These are phyloP conservation scores for Peterozyma toletana DNA, from an alignment of 805 yeast genomes.

Conservation along the genomic window DNA sequence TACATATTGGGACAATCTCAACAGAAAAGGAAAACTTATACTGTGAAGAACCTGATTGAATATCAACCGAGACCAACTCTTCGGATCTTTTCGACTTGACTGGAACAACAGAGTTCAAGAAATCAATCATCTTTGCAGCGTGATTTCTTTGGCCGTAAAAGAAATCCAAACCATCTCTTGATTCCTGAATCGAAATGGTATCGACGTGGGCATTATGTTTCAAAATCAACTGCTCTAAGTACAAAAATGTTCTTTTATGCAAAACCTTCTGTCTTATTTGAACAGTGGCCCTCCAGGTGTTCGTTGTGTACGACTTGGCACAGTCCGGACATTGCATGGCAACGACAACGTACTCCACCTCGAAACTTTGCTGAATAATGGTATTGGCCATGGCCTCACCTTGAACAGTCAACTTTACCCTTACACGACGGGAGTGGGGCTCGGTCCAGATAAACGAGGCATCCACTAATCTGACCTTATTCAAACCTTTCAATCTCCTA, in stretches of 20 bases:
- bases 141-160: constrained; percentile 83
- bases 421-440: constrained; percentile 94
- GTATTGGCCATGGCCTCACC: constrained; percentile 94
- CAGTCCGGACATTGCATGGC: constrained; percentile 99
- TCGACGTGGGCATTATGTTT: constrained; percentile 90
- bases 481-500: constrained; percentile 80
- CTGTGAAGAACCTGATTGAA: constrained; percentile 80
- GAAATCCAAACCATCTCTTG: constrained; percentile 92
- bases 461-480: constrained; percentile 79
- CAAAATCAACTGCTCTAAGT: constrained; percentile 90
- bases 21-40: constrained; percentile 90
- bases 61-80: constrained; percentile 87
- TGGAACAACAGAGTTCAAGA: constrained; percentile 80
- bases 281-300: constrained; percentile 97
- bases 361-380: constrained; percentile 88
- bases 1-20: constrained; percentile 93
- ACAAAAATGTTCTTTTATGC: constrained; percentile 93
- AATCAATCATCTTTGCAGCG: constrained; percentile 91
- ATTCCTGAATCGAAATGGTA: constrained; percentile 87
- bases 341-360: constrained; percentile 86
- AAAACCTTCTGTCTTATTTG: constrained; percentile 97
- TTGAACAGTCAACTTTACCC: constrained; percentile 87
- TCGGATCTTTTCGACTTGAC: constrained; percentile 76
- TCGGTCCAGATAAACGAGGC: constrained; percentile 98
- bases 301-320: constrained; percentile 93